Evolutionary conservation across 495 filamentous ascomycete genomes (phyloP).

Genomic region (Neurospora hispaniola): DNA sequence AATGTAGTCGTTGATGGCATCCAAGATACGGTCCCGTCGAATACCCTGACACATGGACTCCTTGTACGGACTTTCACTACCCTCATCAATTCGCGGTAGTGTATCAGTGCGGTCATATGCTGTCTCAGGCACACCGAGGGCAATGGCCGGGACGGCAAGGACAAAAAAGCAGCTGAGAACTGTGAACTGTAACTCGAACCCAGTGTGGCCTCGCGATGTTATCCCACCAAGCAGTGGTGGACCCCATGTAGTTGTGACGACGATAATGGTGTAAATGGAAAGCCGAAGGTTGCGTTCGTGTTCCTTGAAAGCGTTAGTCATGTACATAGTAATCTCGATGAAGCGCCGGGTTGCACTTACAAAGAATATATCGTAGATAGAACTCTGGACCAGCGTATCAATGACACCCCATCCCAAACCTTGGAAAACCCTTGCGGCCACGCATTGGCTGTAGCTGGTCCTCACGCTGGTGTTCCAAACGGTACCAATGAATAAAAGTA

Average conservation of each 20-base stretch:
- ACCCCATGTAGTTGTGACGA: conserved; percentile 37
- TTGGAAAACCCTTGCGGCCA: conserved; percentile 39
- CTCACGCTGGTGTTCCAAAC: conserved; percentile 38
- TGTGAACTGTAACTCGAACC: conserved; percentile 34
- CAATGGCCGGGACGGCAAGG: conserved; percentile 31
- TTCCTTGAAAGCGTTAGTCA: conserved; percentile 26
- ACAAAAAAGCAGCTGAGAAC: conserved; percentile 37
- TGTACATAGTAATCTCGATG: background rate
- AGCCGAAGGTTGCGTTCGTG: conserved; percentile 33
- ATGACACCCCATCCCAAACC: conserved; percentile 44
- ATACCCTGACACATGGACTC: conserved; percentile 23
- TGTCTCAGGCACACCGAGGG: conserved; percentile 41
- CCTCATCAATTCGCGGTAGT: conserved; percentile 18
- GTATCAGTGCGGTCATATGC: conserved; percentile 29
- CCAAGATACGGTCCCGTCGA: conserved; percentile 18
- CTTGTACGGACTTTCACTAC: conserved; percentile 11
- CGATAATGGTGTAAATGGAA: conserved; percentile 28
- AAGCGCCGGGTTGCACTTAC: conserved; percentile 21
- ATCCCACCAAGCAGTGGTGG: conserved; percentile 39
- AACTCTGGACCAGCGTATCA: conserved; percentile 35
- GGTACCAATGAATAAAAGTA: conserved; percentile 33
- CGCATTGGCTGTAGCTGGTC: conserved; percentile 31
- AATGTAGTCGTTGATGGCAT: conserved; percentile 22
- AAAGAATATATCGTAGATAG: conserved; percentile 42
- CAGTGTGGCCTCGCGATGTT: conserved; percentile 23